Evolutionary conservation across 2,329 filamentous ascomycete species (phyloP), one percentile per base, ranked within the genome.

Genomic region (Hypoxylon sp.): DNA sequence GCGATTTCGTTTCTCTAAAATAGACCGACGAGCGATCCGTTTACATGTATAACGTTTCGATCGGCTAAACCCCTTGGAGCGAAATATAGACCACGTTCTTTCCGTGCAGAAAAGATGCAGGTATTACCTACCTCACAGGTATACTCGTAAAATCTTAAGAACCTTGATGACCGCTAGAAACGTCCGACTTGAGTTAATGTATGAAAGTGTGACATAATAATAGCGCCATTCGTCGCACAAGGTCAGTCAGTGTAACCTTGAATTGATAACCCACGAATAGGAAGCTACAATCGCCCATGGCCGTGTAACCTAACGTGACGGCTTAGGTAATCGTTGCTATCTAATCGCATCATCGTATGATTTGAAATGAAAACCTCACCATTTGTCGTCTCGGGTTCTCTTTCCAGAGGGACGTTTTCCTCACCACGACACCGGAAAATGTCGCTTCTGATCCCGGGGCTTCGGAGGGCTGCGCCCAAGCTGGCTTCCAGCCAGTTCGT

Each of bases 391-490:
- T 18, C 40, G 24, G 54, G 6, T 14, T 55, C 54, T 51, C 70
- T 54, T 32, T 8, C 26, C 36, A 22, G 30, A 48, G 40, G 28
- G 48, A 56, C 24, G 7, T 11, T 7, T 51, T 62, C 62, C 49
- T 56, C 48, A 38, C 14, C 28, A 60, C 4, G 38, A 52, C 32
- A 46, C 24, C 16, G 28, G 28, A 45, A 58, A 61, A 83, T 84
- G 82, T 77, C 81, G 62, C 74, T 79, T 49, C 73, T 84, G 59
- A 73, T 78, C 58, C 80, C 81, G 48, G 78, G 80, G 53, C 71
- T 83, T 61, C 78, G 81, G 65, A 78, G 80, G 71, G 69, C 78
- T 44, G 75, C 78, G 68, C 68, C 82, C 22, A 78, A 76, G 70
- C 74, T 78, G 18, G 76, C 81, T 30, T 72, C 76, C 26, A 75